phyloP scores from a whole-genome alignment of 352 stramenopile species.

The Globisporangium polare region DNA sequence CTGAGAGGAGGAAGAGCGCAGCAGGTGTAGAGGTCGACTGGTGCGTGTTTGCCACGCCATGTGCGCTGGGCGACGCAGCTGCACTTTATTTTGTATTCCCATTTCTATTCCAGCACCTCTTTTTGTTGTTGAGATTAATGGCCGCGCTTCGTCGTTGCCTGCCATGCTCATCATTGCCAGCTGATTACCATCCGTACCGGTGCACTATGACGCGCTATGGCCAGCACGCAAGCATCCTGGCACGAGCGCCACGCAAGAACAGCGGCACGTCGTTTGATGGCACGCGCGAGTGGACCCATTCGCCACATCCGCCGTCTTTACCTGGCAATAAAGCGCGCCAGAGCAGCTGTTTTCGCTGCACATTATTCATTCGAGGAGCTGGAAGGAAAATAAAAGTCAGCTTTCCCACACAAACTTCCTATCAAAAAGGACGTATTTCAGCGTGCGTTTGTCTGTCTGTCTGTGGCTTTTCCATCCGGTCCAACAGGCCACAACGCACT shows the following conservation, averaged over 20 bases:
- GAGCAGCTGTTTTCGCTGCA: constrained; percentile 9
- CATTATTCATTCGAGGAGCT: neutral
- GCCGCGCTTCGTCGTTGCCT: neutral
- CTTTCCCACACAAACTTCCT: constrained; percentile 1
- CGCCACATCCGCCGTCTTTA: neutral
- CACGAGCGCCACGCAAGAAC: no score
- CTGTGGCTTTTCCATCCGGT: constrained; percentile 4
- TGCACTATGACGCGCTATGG: no score
- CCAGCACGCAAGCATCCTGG: no score
- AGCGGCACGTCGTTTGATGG: neutral
- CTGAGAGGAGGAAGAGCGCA: neutral
- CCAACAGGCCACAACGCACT: neutral
- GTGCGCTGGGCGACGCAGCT: neutral
- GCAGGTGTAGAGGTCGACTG: neutral
- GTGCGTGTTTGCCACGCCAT: neutral
- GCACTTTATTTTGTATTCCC: constrained; percentile 3
- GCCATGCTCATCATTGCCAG: neutral
- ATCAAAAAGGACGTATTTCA: neutral
- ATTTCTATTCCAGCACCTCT: neutral
- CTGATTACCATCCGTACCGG: neutral
- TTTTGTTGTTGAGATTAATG: constrained; percentile 4
- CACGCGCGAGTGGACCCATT: neutral
- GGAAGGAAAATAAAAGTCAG: neutral
- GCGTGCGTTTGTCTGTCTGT: neutral
- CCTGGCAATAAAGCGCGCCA: no score